These are phyloP conservation scores for Hyparrhenia diplandra DNA, from an alignment of 176 grass and related monocot species.

Conservation along the genomic window DNA sequence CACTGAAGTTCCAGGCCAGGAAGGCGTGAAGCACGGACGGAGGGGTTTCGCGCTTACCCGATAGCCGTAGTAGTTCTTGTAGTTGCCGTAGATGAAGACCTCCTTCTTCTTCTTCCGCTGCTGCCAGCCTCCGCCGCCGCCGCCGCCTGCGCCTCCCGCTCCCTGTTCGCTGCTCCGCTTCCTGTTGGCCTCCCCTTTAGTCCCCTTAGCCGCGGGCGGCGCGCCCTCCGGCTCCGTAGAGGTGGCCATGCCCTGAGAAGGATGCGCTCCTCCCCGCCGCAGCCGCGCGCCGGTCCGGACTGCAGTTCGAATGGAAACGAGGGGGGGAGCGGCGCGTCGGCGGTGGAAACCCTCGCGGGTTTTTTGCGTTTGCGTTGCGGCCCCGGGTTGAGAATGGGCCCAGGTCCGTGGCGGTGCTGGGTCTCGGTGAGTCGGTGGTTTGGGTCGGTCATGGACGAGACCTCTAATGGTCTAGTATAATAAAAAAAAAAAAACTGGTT, in stretches of 20 bases:
- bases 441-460: no score
- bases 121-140: not conserved
- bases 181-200: not conserved
- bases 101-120: constrained; percentile 58
- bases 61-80: constrained; percentile 92
- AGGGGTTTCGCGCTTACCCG: constrained; percentile 37
- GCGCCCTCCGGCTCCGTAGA: constrained; percentile 18
- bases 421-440: no score
- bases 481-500: no score
- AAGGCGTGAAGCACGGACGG: not conserved
- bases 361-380: not conserved
- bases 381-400: not conserved
- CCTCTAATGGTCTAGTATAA: no score
- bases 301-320: not conserved
- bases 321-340: not conserved
- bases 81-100: constrained; percentile 88
- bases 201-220: not conserved
- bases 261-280: not conserved
- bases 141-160: not conserved
- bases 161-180: not conserved
- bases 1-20: not conserved
- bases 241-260: constrained; percentile 27
- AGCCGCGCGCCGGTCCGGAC: not conserved
- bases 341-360: constrained; percentile 6
- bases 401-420: not conserved